These are phyloP conservation scores for Ophiostoma triangulosporum DNA, from an alignment of 2,329 filamentous ascomycete genomes.

Conservation along the genomic window DNA sequence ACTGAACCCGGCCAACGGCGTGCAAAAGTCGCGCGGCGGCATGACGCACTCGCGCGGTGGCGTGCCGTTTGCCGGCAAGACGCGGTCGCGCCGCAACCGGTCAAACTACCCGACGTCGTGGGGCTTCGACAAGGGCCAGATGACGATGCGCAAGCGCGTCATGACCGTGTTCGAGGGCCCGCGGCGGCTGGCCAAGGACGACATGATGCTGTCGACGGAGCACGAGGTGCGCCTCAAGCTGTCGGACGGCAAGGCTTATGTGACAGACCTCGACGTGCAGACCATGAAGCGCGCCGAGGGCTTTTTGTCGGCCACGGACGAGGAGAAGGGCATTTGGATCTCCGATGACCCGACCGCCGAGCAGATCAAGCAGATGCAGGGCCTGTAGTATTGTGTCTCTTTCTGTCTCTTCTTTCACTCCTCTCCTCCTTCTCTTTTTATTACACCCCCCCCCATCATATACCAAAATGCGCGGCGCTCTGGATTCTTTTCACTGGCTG, in stretches of 20 bases:
- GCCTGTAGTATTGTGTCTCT: not conserved
- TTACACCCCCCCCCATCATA: not conserved
- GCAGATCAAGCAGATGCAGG: slow-evolving; percentile 42
- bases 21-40: slow-evolving; percentile 56
- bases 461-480: slow-evolving; percentile 1
- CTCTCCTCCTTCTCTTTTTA: not conserved
- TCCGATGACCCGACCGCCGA: slow-evolving; percentile 55
- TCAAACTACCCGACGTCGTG: slow-evolving; percentile 89
- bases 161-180: slow-evolving; percentile 83
- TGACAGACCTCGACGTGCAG: slow-evolving; percentile 87
- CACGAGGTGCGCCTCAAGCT: slow-evolving; percentile 84
- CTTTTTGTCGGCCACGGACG: slow-evolving; percentile 63
- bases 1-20: slow-evolving; percentile 40
- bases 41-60: slow-evolving; percentile 68
- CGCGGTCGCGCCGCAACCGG: slow-evolving; percentile 70
- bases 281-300: slow-evolving; percentile 80
- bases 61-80: slow-evolving; percentile 40
- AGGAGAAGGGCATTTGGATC: slow-evolving; percentile 79
- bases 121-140: slow-evolving; percentile 83
- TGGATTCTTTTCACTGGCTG: not conserved
- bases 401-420: not conserved
- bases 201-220: slow-evolving; percentile 95
- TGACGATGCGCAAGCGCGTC: slow-evolving; percentile 97
- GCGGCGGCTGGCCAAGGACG: slow-evolving; percentile 86
- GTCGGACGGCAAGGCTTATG: slow-evolving; percentile 61